Percentiles rank a stretch among this genome's conserved stretches.
Conservation (phyloP, 768 basidiomycete genomes). For the Macrolepiota albuminosa region DNA sequence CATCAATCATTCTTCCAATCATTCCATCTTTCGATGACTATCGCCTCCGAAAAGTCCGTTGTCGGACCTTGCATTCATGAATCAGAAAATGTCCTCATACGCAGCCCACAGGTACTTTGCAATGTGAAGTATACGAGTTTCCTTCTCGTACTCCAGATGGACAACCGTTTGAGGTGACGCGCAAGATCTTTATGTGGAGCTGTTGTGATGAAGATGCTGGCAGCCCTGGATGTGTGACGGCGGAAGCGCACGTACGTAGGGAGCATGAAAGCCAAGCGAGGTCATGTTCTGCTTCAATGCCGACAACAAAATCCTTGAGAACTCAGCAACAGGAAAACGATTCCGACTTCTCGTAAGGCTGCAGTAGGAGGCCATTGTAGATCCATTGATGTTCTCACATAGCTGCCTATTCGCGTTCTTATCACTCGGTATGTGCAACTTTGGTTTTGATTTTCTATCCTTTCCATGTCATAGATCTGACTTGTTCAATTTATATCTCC, state of each 20-base stretch:
- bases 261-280: background rate
- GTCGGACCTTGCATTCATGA: background rate
- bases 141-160: conserved; percentile 31
- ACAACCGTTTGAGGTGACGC: conserved; percentile 24
- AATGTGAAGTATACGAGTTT: conserved; percentile 37
- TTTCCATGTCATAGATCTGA: background rate
- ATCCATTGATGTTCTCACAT: background rate
- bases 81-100: background rate
- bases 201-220: conserved; percentile 41
- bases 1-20: background rate
- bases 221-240: conserved; percentile 30
- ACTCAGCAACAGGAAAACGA: background rate
- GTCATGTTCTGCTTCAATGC: background rate
- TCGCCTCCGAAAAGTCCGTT: background rate
- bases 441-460: background rate
- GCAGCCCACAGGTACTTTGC: conserved; percentile 26
- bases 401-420: background rate
- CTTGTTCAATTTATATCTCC: background rate
- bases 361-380: background rate
- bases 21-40: background rate
- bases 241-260: conserved; percentile 11
- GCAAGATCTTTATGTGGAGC: conserved; percentile 40
- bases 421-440: background rate
- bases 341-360: background rate
- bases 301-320: background rate